These are phyloP conservation scores for Pythium folliculosum DNA, from an alignment of 352 stramenopile genomes.

Conservation along the genomic window DNA sequence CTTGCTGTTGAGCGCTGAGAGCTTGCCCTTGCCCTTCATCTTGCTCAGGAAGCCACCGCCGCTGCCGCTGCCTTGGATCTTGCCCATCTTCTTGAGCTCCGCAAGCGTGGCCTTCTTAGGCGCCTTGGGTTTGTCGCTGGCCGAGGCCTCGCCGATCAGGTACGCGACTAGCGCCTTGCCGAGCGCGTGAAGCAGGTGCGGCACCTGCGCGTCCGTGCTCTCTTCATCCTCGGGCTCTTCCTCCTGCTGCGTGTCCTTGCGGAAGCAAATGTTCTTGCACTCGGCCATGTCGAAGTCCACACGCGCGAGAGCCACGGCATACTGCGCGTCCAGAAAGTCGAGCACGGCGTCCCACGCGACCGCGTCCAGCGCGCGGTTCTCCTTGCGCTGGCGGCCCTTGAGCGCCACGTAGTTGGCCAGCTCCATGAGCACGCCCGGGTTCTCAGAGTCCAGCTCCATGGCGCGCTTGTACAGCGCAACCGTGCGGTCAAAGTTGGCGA, in stretches of 20 bases:
- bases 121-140: conserved; percentile 14
- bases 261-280: conserved; percentile 66
- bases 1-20: conserved; percentile 25
- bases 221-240: conserved; percentile 58
- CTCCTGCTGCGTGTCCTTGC: conserved; percentile 60
- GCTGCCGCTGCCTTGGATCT: conserved; percentile 26
- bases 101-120: conserved; percentile 30
- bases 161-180: conserved; percentile 60
- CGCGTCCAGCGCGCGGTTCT: conserved; percentile 19
- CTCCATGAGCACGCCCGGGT: conserved; percentile 70
- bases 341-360: conserved; percentile 46
- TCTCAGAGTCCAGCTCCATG: conserved; percentile 52
- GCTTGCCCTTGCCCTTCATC: conserved; percentile 28
- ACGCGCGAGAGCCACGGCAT: conserved; percentile 36
- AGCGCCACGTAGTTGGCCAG: conserved; percentile 65
- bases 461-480: conserved; percentile 59
- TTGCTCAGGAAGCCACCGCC: conserved; percentile 25
- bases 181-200: conserved; percentile 65
- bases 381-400: conserved; percentile 34
- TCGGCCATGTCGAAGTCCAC: conserved; percentile 56
- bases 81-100: conserved; percentile 34
- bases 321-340: conserved; percentile 45
- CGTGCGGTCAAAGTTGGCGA: conserved; percentile 44
- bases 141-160: conserved; percentile 26
- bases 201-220: conserved; percentile 62